phyloP scores from a whole-genome alignment of 371 early-diverging fungal genomes.

The Mortierella sp. region DNA sequence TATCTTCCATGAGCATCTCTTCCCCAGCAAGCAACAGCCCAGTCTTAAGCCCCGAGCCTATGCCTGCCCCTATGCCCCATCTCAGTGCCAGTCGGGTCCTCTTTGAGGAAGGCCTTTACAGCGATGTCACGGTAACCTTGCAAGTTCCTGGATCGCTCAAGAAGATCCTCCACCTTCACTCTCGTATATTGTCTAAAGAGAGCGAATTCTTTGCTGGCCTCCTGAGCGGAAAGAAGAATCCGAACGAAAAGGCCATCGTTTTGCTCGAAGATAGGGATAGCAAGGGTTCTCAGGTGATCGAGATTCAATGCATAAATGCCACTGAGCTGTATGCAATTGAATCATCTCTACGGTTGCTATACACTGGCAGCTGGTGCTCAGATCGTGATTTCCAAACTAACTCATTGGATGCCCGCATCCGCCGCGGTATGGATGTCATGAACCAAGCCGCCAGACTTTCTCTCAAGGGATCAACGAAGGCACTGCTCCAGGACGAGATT shows the following conservation, averaged over 20 bases:
- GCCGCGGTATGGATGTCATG: constrained; percentile 56
- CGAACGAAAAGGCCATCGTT: constrained; percentile 29
- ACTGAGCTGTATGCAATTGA: constrained; percentile 52
- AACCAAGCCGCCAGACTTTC: constrained; percentile 30
- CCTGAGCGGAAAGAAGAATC: constrained; percentile 32
- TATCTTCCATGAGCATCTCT: constrained; percentile 44
- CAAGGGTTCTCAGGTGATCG: constrained; percentile 37
- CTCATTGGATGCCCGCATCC: constrained; percentile 45
- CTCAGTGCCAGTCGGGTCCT: constrained; percentile 54
- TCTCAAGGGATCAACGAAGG: constrained; percentile 39
- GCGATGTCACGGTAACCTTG: constrained; percentile 38
- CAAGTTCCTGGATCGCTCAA: constrained; percentile 47
- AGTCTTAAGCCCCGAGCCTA: constrained; percentile 35
- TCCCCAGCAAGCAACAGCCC: constrained; percentile 44
- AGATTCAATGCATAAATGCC: constrained; percentile 51
- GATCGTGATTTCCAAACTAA: constrained; percentile 52
- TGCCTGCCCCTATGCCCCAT: constrained; percentile 41
- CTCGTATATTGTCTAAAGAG: constrained; percentile 45
- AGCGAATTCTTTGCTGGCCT: constrained; percentile 45
- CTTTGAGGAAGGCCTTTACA: constrained; percentile 55
- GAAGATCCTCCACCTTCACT: constrained; percentile 41
- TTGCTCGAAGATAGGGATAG: constrained; percentile 39
- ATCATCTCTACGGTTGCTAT: constrained; percentile 48
- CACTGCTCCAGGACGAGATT: constrained; percentile 51
- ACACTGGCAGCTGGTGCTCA: constrained; percentile 54